A percentile compares a stretch with the other conserved stretches of the same genome.
Conservation (phyloP, 2,329 filamentous ascomycete species). For the Pseudopithomyces maydicus region DNA sequence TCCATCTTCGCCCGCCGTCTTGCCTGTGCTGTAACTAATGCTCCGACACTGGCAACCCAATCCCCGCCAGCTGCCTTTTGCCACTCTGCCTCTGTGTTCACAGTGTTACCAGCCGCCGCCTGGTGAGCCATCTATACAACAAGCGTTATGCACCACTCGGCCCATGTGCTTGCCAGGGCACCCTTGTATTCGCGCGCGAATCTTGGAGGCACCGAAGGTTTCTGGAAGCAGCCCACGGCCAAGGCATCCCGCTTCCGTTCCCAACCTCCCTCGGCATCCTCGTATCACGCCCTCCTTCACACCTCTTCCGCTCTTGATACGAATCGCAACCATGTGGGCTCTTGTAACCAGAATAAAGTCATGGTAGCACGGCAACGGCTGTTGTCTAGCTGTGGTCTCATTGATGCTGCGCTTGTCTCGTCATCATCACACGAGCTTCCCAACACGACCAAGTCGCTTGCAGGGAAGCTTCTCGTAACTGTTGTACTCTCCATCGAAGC, state of each 20-base stretch:
- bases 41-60: not conserved
- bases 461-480: not conserved
- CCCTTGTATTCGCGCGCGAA: constrained; percentile 2
- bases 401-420: not conserved
- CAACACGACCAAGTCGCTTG: not conserved
- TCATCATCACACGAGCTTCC: constrained; percentile 3
- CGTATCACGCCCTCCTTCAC: not conserved
- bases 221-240: constrained; percentile 4
- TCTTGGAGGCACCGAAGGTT: constrained; percentile 5
- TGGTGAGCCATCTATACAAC: constrained; percentile 4
- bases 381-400: not conserved
- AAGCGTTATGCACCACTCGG: not conserved
- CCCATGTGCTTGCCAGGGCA: constrained; percentile 1
- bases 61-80: not conserved
- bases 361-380: constrained; percentile 2
- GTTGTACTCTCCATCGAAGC: not conserved
- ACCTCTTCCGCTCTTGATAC: not conserved
- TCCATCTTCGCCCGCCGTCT: not conserved
- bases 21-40: not conserved
- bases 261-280: not conserved
- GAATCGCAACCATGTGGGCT: not conserved
- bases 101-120: constrained; percentile 15
- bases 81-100: constrained; percentile 14
- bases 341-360: too few species aligned
- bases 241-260: not conserved